Evolutionary conservation across 257 asterid genomes (phyloP), one percentile per base, ranked within the genome.

Genomic region (Prunella vulgaris): DNA sequence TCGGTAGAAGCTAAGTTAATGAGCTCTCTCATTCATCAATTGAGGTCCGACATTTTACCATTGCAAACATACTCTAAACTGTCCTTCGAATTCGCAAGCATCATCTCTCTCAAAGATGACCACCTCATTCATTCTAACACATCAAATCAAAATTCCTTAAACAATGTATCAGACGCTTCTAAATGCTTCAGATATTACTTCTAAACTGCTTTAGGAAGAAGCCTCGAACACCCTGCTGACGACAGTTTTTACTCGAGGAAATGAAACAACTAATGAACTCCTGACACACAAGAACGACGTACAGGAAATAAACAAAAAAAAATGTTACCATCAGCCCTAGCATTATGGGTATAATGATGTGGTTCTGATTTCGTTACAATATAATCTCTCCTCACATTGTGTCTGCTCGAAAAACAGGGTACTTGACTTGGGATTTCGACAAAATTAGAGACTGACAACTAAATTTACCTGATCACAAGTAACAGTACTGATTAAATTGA

Each of bases 381-480:
- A 10, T n/a, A 9, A 40, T 28, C 17, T 54, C 22, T 30, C 68
- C 33, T 66, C 70, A 12, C n/a, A 25, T 32, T 42, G 18, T 46
- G 30, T 27, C 40, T 49, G 18, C 22, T 51, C 69, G 40, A 33
- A 33, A 70, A 27, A 25, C 21, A 13, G 28, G 60, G 54, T 8
- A 5, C 25, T n/a, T 7, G 57, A 72, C 48, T n/a, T 14, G 18
- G 57, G 64, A 57, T 54, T 40, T 25, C 44, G 17, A 13, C 60
- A 30, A 72, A 56, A 52, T 68, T 58, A n/a, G 60, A 58, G 42
- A 48, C 10, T 42, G 58, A 32, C 5, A 13, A 57, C 42, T 58
- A 58, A 76, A 57, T 42, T 46, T 51, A 66, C 21, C 52, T 54
- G 22, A 22, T 53, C 59, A 54, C 69, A 40, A 42, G 68, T 46